phyloP scores from a whole-genome alignment of 1,284 basidiomycete genomes.

The Testicularia cyperi region DNA sequence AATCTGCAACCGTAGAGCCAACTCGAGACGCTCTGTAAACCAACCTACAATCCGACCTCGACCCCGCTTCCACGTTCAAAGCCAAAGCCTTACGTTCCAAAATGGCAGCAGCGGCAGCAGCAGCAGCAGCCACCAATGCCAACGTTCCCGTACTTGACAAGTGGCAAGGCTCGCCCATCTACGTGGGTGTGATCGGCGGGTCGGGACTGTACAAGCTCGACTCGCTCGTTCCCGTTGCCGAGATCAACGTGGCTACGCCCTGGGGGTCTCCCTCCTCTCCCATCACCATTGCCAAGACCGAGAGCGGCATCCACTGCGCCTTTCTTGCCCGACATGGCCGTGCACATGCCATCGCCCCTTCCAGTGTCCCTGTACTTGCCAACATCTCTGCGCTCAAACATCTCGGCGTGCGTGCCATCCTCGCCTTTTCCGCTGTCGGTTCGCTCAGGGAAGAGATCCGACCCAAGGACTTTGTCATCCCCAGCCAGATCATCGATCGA shows the following conservation, averaged over 20 bases:
- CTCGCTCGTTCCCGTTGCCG: slow-evolving; percentile 47
- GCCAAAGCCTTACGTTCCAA: too few relatives aligned
- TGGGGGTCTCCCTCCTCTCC: slow-evolving; percentile 92
- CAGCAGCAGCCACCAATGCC: too few relatives aligned
- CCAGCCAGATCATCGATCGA: slow-evolving; percentile 91
- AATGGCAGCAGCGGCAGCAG: too few relatives aligned
- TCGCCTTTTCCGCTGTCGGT: slow-evolving; percentile 94
- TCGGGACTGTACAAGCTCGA: slow-evolving; percentile 58
- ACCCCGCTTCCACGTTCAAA: too few relatives aligned
- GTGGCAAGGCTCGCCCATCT: slow-evolving; percentile 44
- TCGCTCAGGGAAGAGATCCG: slow-evolving; percentile 89
- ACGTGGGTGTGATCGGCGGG: slow-evolving; percentile 56
- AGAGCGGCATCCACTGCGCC: slow-evolving; percentile 75
- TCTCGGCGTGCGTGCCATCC: slow-evolving; percentile 81
- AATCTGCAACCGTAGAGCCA: too few relatives aligned
- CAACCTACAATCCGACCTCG: too few relatives aligned
- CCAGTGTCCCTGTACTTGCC: slow-evolving; percentile 70
- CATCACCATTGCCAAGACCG: slow-evolving; percentile 80
- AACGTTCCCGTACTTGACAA: slow-evolving; percentile 4
- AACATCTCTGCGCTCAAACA: slow-evolving; percentile 95
- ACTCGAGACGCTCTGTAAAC: too few relatives aligned
- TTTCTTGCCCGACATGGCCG: slow-evolving; percentile 89
- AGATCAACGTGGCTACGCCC: slow-evolving; percentile 65
- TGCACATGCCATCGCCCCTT: slow-evolving; percentile 66
- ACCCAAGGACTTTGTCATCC: slow-evolving; percentile 77